These are phyloP conservation scores for Tuber aestivum DNA, from an alignment of 495 filamentous ascomycete genomes.

Conservation along the genomic window DNA sequence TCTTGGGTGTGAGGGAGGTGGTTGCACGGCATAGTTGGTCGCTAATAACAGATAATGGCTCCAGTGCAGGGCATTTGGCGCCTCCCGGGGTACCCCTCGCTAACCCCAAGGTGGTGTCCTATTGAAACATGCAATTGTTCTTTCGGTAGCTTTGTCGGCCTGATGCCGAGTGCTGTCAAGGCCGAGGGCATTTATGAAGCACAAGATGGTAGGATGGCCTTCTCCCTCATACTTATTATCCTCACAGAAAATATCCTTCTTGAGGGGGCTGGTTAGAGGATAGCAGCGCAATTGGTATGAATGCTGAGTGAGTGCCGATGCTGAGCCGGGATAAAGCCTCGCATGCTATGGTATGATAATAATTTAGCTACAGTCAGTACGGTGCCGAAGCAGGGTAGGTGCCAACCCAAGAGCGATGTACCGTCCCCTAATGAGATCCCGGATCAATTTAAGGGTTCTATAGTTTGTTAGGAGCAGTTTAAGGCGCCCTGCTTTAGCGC, in stretches of 20 bases:
- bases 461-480: not conserved
- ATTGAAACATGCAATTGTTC: not conserved
- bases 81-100: not conserved
- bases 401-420: not conserved
- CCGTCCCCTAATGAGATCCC: not conserved
- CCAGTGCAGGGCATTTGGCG: not conserved
- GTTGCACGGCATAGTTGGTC: not conserved
- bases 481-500: not conserved
- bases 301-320: not conserved
- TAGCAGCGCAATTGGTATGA: not conserved
- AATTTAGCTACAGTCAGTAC: not conserved
- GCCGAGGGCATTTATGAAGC: not conserved
- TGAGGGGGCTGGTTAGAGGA: not conserved
- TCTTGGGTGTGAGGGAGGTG: not conserved
- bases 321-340: not conserved
- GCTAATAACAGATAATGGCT: too few relatives aligned
- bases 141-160: not conserved
- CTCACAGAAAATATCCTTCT: not conserved
- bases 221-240: not conserved
- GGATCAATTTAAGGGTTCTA: not conserved
- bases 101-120: not conserved
- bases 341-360: not conserved
- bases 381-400: not conserved
- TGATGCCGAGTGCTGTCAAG: not conserved
- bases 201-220: not conserved